phyloP scores from a whole-genome alignment of 495 filamentous ascomycete genomes.

The Umbilicaria muhlenbergii region DNA sequence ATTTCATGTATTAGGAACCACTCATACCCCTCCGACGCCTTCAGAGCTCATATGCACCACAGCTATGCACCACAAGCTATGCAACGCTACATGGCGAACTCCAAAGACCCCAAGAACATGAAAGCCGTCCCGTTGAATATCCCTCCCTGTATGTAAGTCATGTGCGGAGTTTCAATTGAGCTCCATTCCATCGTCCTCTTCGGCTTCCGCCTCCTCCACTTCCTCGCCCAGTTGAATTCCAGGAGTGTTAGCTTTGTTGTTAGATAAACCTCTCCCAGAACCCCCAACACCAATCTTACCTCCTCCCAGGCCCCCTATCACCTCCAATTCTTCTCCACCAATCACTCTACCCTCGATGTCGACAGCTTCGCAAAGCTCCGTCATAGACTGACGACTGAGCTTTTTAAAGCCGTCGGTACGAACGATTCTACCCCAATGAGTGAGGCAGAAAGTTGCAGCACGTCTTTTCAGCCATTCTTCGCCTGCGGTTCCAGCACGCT shows the following conservation, averaged over 20 bases:
- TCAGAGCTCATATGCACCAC: no score
- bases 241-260: constrained; percentile 33
- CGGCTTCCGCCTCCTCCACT: constrained; percentile 45
- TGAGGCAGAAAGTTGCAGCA: constrained; percentile 74
- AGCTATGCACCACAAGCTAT: no score
- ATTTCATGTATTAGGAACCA: no score
- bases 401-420: constrained; percentile 74
- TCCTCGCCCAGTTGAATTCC: constrained; percentile 40
- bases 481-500: constrained; percentile 72
- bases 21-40: no score
- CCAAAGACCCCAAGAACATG: no score
- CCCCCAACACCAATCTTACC: constrained; percentile 40
- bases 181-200: constrained; percentile 61
- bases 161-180: constrained; percentile 23
- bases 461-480: constrained; percentile 87
- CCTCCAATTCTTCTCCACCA: constrained; percentile 69
- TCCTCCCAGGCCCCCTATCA: constrained; percentile 51
- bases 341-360: constrained; percentile 82
- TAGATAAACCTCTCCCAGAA: constrained; percentile 27
- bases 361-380: constrained; percentile 85
- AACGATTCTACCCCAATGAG: constrained; percentile 89
- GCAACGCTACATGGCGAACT: no score
- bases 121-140: not conserved
- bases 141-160: not conserved
- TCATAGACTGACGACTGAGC: constrained; percentile 57